A percentile compares a stretch with the other conserved stretches of the same genome.
phyloP scores from a whole-genome alignment of 2,329 filamentous ascomycete genomes.

The Malbranchea zuffiana region DNA sequence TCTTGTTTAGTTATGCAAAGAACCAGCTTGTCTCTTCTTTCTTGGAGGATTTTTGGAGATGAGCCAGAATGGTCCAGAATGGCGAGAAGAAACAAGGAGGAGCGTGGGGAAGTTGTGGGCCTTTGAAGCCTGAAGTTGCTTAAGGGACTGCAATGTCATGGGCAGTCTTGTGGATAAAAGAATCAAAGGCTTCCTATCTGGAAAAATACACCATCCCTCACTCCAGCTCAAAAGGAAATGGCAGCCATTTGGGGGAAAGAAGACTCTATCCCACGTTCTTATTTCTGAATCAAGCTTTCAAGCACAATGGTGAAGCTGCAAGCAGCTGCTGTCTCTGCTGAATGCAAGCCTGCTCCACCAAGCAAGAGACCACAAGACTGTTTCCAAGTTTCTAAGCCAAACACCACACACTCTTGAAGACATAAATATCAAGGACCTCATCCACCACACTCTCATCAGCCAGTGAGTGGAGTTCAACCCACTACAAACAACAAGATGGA shows the following conservation, averaged over 20 bases:
- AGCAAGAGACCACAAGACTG: constrained; percentile 5
- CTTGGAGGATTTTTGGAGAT: no score
- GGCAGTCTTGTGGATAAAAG: constrained; percentile 5
- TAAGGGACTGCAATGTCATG: constrained; percentile 2
- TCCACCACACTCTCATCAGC: constrained; percentile 4
- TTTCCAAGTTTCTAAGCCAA: constrained; percentile 9
- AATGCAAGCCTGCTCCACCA: constrained; percentile 7
- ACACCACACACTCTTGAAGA: constrained; percentile 4
- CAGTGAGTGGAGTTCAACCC: constrained; percentile 3
- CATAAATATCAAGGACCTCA: constrained; percentile 5
- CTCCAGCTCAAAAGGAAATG: constrained; percentile 7
- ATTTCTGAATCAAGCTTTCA: constrained; percentile 6
- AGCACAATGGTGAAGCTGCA: constrained; percentile 8
- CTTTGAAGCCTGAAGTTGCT: constrained; percentile 4
- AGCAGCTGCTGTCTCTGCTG: constrained; percentile 4
- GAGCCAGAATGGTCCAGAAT: constrained; percentile 2
- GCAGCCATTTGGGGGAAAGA: constrained; percentile 10
- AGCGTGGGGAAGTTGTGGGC: neutral
- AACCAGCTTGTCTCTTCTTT: no score
- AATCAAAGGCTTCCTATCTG: neutral
- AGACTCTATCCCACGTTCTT: constrained; percentile 1
- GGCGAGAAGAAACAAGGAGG: neutral
- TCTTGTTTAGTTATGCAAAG: constrained; percentile 1
- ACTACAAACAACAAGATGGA: constrained; percentile 7
- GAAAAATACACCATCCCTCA: neutral